Conservation (phyloP, 78 protist species). For the Dictyostelium discoideum region dicty_2.7 NC_007091.3:4580501-4581000, state of each 20-base stretch:
- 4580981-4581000: slow-evolving; percentile 80
- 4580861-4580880: slow-evolving; percentile 66
- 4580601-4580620: slow-evolving; percentile 19
- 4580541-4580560: background rate
- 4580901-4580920: slow-evolving; percentile 56
- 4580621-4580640: slow-evolving; percentile 57
- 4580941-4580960: slow-evolving; percentile 41
- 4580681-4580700: slow-evolving; percentile 68
- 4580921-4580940: slow-evolving; percentile 56
- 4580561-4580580: too few relatives aligned
- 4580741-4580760: slow-evolving; percentile 6
- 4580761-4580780: slow-evolving; percentile 36
- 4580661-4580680: slow-evolving; percentile 56
- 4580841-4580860: background rate
- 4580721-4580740: background rate
- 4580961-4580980: slow-evolving; percentile 70
- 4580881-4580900: slow-evolving; percentile 36
- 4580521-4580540: background rate
- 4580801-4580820: background rate
- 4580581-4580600: slow-evolving; percentile 31
- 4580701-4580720: slow-evolving; percentile 52
- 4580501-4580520: background rate
- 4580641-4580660: slow-evolving; percentile 52
- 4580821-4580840: background rate
- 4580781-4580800: background rate